phyloP scores from a whole-genome alignment of 2,329 filamentous ascomycete species.

The Fusarium mangiferae region DNA sequence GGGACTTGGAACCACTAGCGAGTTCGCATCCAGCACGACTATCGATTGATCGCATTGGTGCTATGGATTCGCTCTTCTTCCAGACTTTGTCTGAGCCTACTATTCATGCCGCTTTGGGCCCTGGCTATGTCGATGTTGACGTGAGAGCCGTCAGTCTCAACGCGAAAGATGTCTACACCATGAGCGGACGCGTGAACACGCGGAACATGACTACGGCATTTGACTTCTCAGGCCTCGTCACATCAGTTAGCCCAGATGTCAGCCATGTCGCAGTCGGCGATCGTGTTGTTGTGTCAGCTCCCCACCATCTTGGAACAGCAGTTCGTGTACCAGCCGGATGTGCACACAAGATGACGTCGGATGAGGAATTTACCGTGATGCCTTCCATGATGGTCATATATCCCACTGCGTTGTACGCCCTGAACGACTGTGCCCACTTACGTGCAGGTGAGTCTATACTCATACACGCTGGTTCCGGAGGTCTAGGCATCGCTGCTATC shows the following conservation, averaged over 20 bases:
- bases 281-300: background rate
- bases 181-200: background rate
- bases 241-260: background rate
- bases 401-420: background rate
- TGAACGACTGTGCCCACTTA: background rate
- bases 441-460: background rate
- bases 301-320: background rate
- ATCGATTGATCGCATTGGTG: background rate
- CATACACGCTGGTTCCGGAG: background rate
- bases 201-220: background rate
- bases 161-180: background rate
- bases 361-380: background rate
- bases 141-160: background rate
- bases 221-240: background rate
- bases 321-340: background rate
- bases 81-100: background rate
- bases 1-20: background rate
- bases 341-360: accelerated
- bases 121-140: background rate
- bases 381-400: background rate
- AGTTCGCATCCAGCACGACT: background rate
- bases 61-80: background rate
- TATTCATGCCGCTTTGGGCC: accelerated
- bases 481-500: background rate
- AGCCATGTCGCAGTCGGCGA: background rate